Conservation (phyloP, 2,329 filamentous ascomycete genomes). For the Domatiomyces catenatus region DNA sequence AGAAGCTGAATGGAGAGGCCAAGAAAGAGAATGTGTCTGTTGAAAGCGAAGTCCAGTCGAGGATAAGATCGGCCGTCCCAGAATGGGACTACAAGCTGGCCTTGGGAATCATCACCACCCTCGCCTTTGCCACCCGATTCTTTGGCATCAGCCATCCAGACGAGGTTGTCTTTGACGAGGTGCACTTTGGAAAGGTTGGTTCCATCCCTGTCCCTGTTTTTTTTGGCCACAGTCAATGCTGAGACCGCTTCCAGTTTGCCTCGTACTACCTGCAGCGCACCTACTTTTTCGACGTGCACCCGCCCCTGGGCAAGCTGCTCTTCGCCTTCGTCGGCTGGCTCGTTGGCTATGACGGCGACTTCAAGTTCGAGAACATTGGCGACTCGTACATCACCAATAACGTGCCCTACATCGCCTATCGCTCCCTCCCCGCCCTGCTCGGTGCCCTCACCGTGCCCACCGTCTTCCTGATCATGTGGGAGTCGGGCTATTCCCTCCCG, state of each 20-base stretch:
- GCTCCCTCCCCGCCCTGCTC: constrained; percentile 78
- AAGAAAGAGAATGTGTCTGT: constrained; percentile 8
- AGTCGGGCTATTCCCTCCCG: constrained; percentile 91
- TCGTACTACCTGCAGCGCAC: constrained; percentile 82
- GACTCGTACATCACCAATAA: constrained; percentile 96
- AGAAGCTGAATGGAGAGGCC: constrained; percentile 11
- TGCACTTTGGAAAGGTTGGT: constrained; percentile 94
- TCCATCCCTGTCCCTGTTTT: not conserved
- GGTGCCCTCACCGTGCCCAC: constrained; percentile 89
- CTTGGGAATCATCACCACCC: constrained; percentile 57
- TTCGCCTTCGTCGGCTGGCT: constrained; percentile 97
- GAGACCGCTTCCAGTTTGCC: constrained; percentile 27
- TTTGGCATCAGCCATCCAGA: constrained; percentile 91
- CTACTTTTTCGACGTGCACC: constrained; percentile 99
- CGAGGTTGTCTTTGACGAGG: constrained; percentile 96
- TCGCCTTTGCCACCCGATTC: constrained; percentile 86
- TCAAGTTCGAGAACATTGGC: constrained; percentile 98
- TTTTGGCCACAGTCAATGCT: not conserved
- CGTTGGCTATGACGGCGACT: constrained; percentile 90
- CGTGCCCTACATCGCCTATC: constrained; percentile 91
- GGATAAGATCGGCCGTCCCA: constrained; percentile 28
- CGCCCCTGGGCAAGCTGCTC: constrained; percentile 92
- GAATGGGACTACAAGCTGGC: constrained; percentile 77
- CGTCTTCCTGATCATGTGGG: constrained; percentile 97
- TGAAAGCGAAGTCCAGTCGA: constrained; percentile 3